A percentile compares a stretch with the other conserved stretches of the same genome.
These are phyloP conservation scores for Henckelia pumila DNA, from an alignment of 257 asterid species.

Conservation along the genomic window DNA sequence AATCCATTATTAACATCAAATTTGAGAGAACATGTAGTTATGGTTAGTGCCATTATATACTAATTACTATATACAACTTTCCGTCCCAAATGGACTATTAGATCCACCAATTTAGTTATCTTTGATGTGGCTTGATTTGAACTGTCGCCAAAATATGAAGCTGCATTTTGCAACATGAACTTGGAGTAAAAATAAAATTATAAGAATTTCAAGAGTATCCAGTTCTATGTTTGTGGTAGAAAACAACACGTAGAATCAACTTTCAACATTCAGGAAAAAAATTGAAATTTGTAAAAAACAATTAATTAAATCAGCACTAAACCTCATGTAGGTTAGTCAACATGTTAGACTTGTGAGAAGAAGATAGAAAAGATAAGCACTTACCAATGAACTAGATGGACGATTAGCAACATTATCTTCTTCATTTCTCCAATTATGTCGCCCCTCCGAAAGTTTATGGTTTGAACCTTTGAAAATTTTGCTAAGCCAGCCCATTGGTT, in stretches of 20 bases:
- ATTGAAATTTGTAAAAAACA: neutral
- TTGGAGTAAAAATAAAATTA: neutral
- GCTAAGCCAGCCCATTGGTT: slow-evolving; percentile 52
- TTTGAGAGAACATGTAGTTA: neutral
- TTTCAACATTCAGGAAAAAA: slow-evolving; percentile 7
- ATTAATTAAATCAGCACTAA: no score
- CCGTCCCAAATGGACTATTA: neutral
- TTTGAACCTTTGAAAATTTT: slow-evolving; percentile 49
- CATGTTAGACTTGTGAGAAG: neutral
- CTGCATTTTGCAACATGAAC: slow-evolving; percentile 7
- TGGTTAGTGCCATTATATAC: neutral
- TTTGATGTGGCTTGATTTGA: neutral
- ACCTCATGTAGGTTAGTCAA: slow-evolving; percentile 22
- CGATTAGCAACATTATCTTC: slow-evolving; percentile 28
- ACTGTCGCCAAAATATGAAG: neutral
- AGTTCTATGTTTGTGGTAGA: neutral
- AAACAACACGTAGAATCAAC: slow-evolving; percentile 5
- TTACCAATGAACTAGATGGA: slow-evolving; percentile 47
- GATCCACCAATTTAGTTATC: slow-evolving; percentile 22
- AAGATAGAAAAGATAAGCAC: neutral
- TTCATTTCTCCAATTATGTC: slow-evolving; percentile 33
- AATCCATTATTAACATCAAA: neutral
- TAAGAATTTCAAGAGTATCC: neutral
- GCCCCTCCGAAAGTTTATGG: slow-evolving; percentile 45
- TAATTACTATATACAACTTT: neutral